These are phyloP conservation scores for Asparagopsis taxiformis DNA, from an alignment of 31 red algal genomes.

Conservation along the genomic window DNA sequence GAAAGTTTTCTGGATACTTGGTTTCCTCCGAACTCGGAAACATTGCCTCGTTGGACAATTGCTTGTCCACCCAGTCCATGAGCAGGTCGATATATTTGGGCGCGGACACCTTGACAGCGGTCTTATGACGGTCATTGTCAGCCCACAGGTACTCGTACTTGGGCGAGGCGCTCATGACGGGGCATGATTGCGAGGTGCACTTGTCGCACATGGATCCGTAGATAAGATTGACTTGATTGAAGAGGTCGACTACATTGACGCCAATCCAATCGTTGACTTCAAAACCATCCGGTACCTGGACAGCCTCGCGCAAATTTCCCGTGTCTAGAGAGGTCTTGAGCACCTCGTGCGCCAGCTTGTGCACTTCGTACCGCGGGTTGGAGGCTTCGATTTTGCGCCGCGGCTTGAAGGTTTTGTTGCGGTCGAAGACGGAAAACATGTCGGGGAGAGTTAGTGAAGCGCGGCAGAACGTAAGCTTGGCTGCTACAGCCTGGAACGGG, in stretches of 20 bases:
- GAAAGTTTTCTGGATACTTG: slow-evolving; percentile 74
- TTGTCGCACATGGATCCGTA: slow-evolving; percentile 97
- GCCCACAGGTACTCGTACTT: slow-evolving; percentile 99
- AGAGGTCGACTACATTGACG: slow-evolving; percentile 93
- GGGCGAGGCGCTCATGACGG: slow-evolving; percentile 93
- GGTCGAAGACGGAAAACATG: slow-evolving; percentile 95
- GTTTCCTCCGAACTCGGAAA: slow-evolving; percentile 68
- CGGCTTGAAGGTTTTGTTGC: slow-evolving; percentile 96
- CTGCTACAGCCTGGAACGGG: too few species aligned
- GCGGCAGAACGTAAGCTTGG: too few species aligned
- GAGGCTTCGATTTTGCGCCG: slow-evolving; percentile 63
- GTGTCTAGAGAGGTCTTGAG: slow-evolving; percentile 73
- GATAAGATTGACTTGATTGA: slow-evolving; percentile 97
- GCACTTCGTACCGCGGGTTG: slow-evolving; percentile 83
- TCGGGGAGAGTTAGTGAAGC: too few species aligned
- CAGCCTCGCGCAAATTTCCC: slow-evolving; percentile 81
- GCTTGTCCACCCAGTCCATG: slow-evolving; percentile 92
- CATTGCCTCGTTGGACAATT: slow-evolving; percentile 75
- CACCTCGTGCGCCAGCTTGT: slow-evolving; percentile 79
- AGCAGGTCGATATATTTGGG: slow-evolving; percentile 94
- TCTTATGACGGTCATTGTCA: slow-evolving; percentile 81
- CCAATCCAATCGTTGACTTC: slow-evolving; percentile 95
- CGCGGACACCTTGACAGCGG: slow-evolving; percentile 77
- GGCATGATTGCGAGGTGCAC: slow-evolving; percentile 90
- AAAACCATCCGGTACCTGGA: slow-evolving; percentile 92